phyloP scores from a whole-genome alignment of 2,329 filamentous ascomycete species.

The Nothopassalora personata region DNA sequence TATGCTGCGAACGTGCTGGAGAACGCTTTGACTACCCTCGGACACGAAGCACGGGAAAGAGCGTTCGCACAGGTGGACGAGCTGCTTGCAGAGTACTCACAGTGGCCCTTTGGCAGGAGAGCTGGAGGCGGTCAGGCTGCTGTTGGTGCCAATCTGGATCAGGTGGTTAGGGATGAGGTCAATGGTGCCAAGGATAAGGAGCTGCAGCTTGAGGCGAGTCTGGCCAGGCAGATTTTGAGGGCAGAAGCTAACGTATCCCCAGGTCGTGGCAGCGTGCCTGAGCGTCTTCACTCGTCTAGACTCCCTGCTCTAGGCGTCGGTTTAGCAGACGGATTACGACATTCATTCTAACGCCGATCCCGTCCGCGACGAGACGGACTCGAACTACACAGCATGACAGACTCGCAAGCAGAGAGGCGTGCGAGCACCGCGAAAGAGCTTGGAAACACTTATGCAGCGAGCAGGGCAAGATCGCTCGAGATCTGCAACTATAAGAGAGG shows the following conservation, averaged over 20 bases:
- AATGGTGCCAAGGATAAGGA: slow-evolving; percentile 86
- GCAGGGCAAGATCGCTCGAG: no score
- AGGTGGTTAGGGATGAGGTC: slow-evolving; percentile 81
- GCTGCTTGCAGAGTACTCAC: slow-evolving; percentile 89
- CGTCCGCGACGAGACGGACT: not conserved
- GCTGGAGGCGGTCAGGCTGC: slow-evolving; percentile 63
- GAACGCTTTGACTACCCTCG: slow-evolving; percentile 89
- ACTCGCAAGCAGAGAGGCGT: not conserved
- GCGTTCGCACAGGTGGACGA: slow-evolving; percentile 98
- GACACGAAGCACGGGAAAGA: slow-evolving; percentile 87
- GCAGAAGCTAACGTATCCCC: slow-evolving; percentile 17
- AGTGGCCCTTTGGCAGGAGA: slow-evolving; percentile 91
- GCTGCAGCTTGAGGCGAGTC: slow-evolving; percentile 81
- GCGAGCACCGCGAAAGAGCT: not conserved
- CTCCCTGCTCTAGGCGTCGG: slow-evolving; percentile 68
- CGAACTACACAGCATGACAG: not conserved
- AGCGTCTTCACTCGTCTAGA: slow-evolving; percentile 97
- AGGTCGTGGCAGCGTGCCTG: slow-evolving; percentile 87
- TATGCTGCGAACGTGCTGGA: slow-evolving; percentile 98
- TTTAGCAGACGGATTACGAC: not conserved
- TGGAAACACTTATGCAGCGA: not conserved
- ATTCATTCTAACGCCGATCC: not conserved
- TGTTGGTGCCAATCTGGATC: slow-evolving; percentile 86
- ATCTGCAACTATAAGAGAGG: no score
- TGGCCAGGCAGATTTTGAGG: not conserved